Evolutionary conservation across 192 early-diverging fungal species (phyloP).

Genomic region (Coemansia sp.): DNA sequence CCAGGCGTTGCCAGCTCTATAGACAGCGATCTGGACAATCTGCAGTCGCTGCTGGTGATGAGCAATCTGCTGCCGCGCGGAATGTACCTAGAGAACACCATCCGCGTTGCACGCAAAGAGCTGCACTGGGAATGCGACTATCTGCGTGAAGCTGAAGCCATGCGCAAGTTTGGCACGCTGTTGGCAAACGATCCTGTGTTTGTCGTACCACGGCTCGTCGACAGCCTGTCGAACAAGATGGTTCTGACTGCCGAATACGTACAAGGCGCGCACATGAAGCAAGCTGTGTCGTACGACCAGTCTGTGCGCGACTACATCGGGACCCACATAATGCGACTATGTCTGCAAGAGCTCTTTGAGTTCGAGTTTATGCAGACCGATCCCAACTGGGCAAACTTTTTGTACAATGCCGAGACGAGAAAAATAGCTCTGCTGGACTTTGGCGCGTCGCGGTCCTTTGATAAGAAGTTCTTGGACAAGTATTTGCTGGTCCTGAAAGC

Average conservation of each 20-base stretch:
- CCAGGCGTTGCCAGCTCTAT: constrained; percentile 89
- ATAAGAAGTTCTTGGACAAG: constrained; percentile 66
- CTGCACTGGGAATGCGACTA: constrained; percentile 95
- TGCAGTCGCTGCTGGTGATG: constrained; percentile 76
- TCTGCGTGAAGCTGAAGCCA: constrained; percentile 75
- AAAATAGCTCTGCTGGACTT: constrained; percentile 92
- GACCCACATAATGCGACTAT: constrained; percentile 72
- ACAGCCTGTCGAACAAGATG: constrained; percentile 65
- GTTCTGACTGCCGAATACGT: constrained; percentile 82
- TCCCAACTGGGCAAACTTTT: constrained; percentile 98
- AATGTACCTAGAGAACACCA: constrained; percentile 95
- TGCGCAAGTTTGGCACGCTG: constrained; percentile 65
- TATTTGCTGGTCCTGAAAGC: constrained; percentile 77
- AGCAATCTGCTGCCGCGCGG: constrained; percentile 86
- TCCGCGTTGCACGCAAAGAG: constrained; percentile 84
- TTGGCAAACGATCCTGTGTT: constrained; percentile 62
- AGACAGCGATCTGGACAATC: constrained; percentile 81
- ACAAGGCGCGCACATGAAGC: constrained; percentile 67
- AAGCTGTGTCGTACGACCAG: constrained; percentile 61
- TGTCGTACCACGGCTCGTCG: constrained; percentile 72
- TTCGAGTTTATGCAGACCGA: constrained; percentile 99
- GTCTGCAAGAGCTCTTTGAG: constrained; percentile 85
- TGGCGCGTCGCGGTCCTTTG: constrained; percentile 85
- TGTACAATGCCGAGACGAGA: constrained; percentile 69
- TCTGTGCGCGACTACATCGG: constrained; percentile 65